phyloP scores from a whole-genome alignment of 352 stramenopile genomes.

The Globisporangium splendens region DNA sequence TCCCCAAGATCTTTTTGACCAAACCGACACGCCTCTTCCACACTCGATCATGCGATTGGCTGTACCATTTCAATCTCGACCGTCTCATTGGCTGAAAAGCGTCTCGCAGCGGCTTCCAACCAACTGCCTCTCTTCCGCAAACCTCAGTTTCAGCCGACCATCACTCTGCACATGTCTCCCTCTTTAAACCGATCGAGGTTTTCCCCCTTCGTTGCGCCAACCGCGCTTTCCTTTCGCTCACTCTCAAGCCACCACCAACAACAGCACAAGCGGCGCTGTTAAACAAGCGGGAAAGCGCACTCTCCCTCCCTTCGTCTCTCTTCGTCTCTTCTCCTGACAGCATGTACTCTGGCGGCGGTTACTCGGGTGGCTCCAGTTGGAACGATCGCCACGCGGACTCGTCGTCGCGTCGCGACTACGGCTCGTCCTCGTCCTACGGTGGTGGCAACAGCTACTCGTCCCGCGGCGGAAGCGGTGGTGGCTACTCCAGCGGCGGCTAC shows the following conservation, averaged over 20 bases:
- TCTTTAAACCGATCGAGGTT: slow-evolving; percentile 25
- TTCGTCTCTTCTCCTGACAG: slow-evolving; percentile 11
- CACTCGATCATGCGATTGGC: background rate
- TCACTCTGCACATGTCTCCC: slow-evolving; percentile 19
- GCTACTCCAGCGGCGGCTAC: slow-evolving; percentile 24
- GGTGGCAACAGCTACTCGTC: slow-evolving; percentile 27
- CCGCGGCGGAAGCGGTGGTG: slow-evolving; percentile 20
- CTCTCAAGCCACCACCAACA: slow-evolving; percentile 10
- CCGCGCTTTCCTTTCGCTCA: background rate
- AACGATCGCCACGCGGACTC: slow-evolving; percentile 70
- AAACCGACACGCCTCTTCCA: background rate
- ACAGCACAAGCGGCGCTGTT: background rate
- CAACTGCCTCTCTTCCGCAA: slow-evolving; percentile 19
- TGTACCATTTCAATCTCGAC: slow-evolving; percentile 13
- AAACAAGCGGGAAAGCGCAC: slow-evolving; percentile 1
- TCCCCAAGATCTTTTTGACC: too few relatives aligned
- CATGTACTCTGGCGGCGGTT: slow-evolving; percentile 55
- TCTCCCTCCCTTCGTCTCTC: slow-evolving; percentile 4
- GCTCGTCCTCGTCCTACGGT: slow-evolving; percentile 30
- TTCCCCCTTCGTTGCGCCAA: background rate
- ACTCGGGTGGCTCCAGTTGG: slow-evolving; percentile 29
- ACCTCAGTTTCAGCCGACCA: slow-evolving; percentile 21
- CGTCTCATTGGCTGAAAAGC: slow-evolving; percentile 16
- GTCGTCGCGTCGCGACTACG: slow-evolving; percentile 69
- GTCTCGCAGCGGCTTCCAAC: slow-evolving; percentile 12